A percentile compares a stretch with the other conserved stretches of the same genome.
Conservation (phyloP, 1,284 basidiomycete species). For the Leccinum fallax region DNA sequence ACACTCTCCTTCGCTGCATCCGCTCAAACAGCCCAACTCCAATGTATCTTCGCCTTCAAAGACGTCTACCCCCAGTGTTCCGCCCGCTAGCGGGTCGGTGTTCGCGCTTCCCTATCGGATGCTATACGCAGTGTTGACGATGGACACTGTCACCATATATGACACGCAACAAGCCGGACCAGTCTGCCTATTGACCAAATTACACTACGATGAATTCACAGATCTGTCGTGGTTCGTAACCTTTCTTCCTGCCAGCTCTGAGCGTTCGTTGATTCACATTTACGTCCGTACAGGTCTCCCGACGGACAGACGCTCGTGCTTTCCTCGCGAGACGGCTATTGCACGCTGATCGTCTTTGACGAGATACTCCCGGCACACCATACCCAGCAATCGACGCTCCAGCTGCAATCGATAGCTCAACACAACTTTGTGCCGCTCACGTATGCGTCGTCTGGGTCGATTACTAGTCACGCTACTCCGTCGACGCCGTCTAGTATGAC, state of each 20-base stretch:
- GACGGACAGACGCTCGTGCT: conserved; percentile 94
- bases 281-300: conserved; percentile 69
- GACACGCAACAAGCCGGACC: conserved; percentile 97
- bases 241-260: not conserved
- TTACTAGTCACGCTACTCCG: conserved; percentile 23
- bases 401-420: conserved; percentile 85
- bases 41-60: conserved; percentile 48
- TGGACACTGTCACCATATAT: conserved; percentile 94
- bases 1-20: conserved; percentile 56
- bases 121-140: conserved; percentile 95
- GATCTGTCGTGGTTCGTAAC: conserved; percentile 88
- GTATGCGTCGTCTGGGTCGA: conserved; percentile 26
- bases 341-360: conserved; percentile 89
- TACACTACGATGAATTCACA: conserved; percentile 98
- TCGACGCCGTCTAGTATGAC: conserved; percentile 45
- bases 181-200: conserved; percentile 89
- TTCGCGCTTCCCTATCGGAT: conserved; percentile 94
- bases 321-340: conserved; percentile 95
- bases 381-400: conserved; percentile 85
- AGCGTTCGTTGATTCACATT: conserved; percentile 8
- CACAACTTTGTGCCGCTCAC: conserved; percentile 71
- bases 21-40: conserved; percentile 55
- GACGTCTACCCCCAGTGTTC: conserved; percentile 45
- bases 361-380: conserved; percentile 87
- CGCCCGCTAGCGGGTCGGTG: conserved; percentile 52